A percentile compares a stretch with the other conserved stretches of the same genome.
Conservation (phyloP, 2,329 filamentous ascomycete genomes). For the Penicillium sp. region DNA sequence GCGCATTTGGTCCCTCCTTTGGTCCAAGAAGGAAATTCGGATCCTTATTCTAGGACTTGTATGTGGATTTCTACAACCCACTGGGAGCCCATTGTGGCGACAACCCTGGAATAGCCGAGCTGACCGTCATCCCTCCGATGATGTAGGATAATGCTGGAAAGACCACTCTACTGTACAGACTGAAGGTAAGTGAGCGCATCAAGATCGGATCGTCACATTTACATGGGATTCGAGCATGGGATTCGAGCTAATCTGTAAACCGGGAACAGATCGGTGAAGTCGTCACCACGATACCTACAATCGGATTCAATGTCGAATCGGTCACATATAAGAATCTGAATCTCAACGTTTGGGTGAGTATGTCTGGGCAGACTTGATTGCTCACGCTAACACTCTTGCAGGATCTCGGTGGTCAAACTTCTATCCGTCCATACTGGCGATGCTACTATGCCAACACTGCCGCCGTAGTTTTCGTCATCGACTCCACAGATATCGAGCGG, state of each 20-base stretch:
- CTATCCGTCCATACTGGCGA: conserved; percentile 96
- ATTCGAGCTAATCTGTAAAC: background rate
- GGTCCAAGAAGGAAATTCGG: conserved; percentile 95
- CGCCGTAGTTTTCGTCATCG: conserved; percentile 97
- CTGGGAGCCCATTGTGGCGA: too few relatives aligned
- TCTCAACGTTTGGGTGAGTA: conserved; percentile 93
- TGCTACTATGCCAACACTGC: conserved; percentile 99
- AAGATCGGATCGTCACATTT: too few relatives aligned
- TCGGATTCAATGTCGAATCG: conserved; percentile 98
- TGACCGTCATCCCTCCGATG: conserved; percentile 8
- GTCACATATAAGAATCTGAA: conserved; percentile 98
- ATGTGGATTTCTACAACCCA: conserved; percentile 41
- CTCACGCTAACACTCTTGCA: conserved; percentile 34
- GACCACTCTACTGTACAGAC: conserved; percentile 91
- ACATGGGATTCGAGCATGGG: background rate
- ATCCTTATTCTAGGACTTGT: conserved; percentile 94
- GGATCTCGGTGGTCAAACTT: conserved; percentile 97
- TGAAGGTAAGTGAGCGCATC: conserved; percentile 67
- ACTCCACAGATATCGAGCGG: conserved; percentile 95
- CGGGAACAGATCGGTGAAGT: conserved; percentile 84
- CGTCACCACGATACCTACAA: conserved; percentile 97
- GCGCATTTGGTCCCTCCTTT: conserved; percentile 70
- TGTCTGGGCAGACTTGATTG: background rate
- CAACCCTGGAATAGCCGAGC: background rate
- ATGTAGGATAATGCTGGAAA: conserved; percentile 94